Percentiles rank a stretch among this genome's conserved stretches.
Evolutionary conservation across 2,329 filamentous ascomycete genomes (phyloP).

Genomic region (Diaporthe sp.): DNA sequence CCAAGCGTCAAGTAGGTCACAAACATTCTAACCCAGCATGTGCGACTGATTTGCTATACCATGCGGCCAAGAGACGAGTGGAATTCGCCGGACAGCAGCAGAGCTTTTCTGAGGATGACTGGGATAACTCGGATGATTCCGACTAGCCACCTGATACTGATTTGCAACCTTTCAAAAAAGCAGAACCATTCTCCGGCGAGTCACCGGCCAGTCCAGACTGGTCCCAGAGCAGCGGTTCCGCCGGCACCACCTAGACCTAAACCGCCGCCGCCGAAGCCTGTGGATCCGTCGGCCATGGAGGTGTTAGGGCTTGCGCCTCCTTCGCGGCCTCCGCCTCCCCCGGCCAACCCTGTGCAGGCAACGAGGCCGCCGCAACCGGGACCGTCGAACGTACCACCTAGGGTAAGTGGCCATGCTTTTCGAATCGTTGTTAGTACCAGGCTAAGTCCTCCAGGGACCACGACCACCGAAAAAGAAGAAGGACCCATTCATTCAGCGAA

Average conservation of each 20-base stretch:
- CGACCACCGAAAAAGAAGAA: conserved; percentile 42
- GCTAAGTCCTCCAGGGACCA: conserved; percentile 8
- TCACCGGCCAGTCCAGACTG: conserved; percentile 21
- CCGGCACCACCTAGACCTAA: conserved; percentile 30
- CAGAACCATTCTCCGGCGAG: neutral
- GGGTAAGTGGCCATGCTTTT: conserved; percentile 18
- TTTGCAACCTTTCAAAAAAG: neutral
- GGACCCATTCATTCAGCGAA: conserved; percentile 58
- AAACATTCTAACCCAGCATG: neutral
- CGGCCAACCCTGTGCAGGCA: conserved; percentile 17
- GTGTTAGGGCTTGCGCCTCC: conserved; percentile 60
- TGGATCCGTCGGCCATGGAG: conserved; percentile 64
- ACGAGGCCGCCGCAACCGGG: conserved; percentile 24
- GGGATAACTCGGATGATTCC: conserved; percentile 1
- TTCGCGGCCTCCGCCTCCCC: conserved; percentile 50
- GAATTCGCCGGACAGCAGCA: neutral
- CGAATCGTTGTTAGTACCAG: neutral
- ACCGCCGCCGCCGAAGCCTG: conserved; percentile 41
- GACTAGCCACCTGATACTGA: conserved; percentile 9
- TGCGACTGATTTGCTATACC: neutral
- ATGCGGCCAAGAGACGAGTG: neutral
- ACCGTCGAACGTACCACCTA: conserved; percentile 5
- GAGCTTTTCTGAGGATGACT: conserved; percentile 1
- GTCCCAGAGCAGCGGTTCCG: conserved; percentile 35
- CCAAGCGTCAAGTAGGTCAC: conserved; percentile 54